Evolutionary conservation across 2,329 filamentous ascomycete genomes (phyloP), one percentile per base, ranked within the genome.

Genomic region (Trichoderma cornu-damae): DNA sequence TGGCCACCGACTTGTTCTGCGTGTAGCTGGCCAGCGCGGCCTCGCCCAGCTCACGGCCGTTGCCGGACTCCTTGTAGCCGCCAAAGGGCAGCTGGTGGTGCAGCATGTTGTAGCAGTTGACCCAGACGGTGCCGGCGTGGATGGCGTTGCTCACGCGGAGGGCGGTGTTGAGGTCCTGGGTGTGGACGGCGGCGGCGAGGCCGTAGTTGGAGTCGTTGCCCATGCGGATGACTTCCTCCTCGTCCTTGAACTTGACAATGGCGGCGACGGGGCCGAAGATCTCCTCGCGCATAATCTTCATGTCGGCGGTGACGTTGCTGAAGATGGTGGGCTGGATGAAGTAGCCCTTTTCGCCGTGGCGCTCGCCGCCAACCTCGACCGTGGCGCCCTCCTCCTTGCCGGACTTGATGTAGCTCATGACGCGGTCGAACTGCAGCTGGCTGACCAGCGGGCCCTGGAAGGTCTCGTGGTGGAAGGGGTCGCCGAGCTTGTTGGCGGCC

Each of bases 321-420:
- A 96, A 95, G 77, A 96, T 90, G 68, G 90, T 96, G 38, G 90
- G 90, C 79, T 93, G 79, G 74, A 95, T 93, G 79, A 93, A 95
- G 83, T 89, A 95, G 61, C 89, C 89, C 80, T 90, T 86, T 69
- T 79, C 70, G 60, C 89, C 89, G 73, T 86, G 86, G 65, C 72
- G 69, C 60, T 69, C 68, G 43, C 73, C 73, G 54, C 73, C 73
- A 37, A 68, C 85, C 70, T 86, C 86, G 61, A 94, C 70, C 5
- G 69, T 81, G 59, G 82, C 82, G 60, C 82, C 82, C 67, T 81
- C 78, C 35, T 80, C 75, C 75, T 81, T 83, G 52, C 82, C 82
- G 62, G 81, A 77, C 70, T 93, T 80, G 67, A 95, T 89, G 75
- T 83, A 88, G 69, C 80, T 79, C 89, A 94, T 93, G 76, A 95